Conservation (phyloP, 192 early-diverging fungal genomes). For the Coemansia nantahalensis region DNA sequence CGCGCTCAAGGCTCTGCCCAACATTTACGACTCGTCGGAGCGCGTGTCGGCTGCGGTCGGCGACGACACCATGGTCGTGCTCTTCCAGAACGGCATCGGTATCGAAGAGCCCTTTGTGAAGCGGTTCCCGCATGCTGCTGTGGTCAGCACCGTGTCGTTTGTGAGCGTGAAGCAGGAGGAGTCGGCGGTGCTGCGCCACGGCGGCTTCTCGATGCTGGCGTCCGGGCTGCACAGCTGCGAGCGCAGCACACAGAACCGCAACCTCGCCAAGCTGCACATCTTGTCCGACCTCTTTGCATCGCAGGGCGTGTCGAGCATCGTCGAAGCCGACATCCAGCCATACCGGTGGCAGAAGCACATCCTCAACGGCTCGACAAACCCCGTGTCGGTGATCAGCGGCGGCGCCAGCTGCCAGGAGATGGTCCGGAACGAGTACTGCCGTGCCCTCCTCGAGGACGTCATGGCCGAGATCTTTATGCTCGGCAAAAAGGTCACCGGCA, state of each 20-base stretch:
- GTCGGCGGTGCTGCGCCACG: slow-evolving; percentile 20
- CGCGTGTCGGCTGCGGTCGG: slow-evolving; percentile 17
- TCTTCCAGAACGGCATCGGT: slow-evolving; percentile 47
- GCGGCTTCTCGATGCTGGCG: slow-evolving; percentile 46
- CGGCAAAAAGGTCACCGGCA: slow-evolving; percentile 39
- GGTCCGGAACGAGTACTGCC: slow-evolving; percentile 24
- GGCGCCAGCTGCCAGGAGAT: slow-evolving; percentile 46
- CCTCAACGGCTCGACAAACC: slow-evolving; percentile 46
- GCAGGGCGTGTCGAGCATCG: slow-evolving; percentile 33
- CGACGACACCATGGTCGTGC: slow-evolving; percentile 23
- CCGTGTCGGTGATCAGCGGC: slow-evolving; percentile 44
- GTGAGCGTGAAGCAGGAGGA: slow-evolving; percentile 39
- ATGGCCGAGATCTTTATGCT: slow-evolving; percentile 49
- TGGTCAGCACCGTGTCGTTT: slow-evolving; percentile 45
- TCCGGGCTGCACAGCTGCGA: slow-evolving; percentile 23
- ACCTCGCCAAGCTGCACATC: slow-evolving; percentile 13
- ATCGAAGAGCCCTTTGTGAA: slow-evolving; percentile 36
- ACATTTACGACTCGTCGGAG: slow-evolving; percentile 43
- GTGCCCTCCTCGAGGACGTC: slow-evolving; percentile 25
- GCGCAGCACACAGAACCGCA: background rate
- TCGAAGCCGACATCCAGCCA: slow-evolving; percentile 47
- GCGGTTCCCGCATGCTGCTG: slow-evolving; percentile 16
- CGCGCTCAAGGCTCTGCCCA: slow-evolving; percentile 48
- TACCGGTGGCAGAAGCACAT: slow-evolving; percentile 54
- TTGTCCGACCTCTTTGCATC: slow-evolving; percentile 26